Base-by-base conservation (phyloP, 768 basidiomycete genomes). In the Panaeolus papilionaceus region DNA sequence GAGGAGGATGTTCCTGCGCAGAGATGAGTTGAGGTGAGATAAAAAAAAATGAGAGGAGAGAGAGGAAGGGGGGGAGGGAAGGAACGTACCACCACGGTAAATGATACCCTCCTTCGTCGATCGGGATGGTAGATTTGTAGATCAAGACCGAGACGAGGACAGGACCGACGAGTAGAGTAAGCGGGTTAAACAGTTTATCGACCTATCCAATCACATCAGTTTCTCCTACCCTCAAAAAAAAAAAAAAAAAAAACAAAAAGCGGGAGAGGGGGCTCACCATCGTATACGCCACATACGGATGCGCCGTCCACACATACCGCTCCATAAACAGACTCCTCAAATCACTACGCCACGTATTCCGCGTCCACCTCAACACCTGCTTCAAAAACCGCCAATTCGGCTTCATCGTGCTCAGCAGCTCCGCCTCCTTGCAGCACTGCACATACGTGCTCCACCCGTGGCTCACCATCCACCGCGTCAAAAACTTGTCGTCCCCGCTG, bases 381-480 rank as follows among this genome's bases (percentile, higher is more conserved):
- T 96, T 95, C 79, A 96, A 80, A 82, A 97, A 97, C 64, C 93
- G 85, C 95, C 95, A 97, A 80, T 97, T 94, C 33, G 94, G 94
- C 79, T 97, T 97, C 95, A 96, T 98, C 63, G 95, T 96, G 76
- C 90, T 92, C 68, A 95, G 81, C 14, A 96, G 81, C 79, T 96
- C 95, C 14, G 89, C 91, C 79, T 94, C 92, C 76, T 86, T 88
- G 82, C 92, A 95, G 76, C 87, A 88, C 76, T 95, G 94, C 38
- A 96, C 93, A 76, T 94, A 96, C n/a, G 94, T 96, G 77, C 85
- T 91, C 95, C 96, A 97, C 16, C 95, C 94, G 73, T 96, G 95
- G 74, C 89, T 90, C 68, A 97, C 95, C 93, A 96, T 95, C 95
- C 96, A 97, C 54, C 95, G 83, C 18, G 96, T 98, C 75, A 97